phyloP scores from a whole-genome alignment of 1,284 basidiomycete genomes.

The Leucoagaricus sp. region DNA sequence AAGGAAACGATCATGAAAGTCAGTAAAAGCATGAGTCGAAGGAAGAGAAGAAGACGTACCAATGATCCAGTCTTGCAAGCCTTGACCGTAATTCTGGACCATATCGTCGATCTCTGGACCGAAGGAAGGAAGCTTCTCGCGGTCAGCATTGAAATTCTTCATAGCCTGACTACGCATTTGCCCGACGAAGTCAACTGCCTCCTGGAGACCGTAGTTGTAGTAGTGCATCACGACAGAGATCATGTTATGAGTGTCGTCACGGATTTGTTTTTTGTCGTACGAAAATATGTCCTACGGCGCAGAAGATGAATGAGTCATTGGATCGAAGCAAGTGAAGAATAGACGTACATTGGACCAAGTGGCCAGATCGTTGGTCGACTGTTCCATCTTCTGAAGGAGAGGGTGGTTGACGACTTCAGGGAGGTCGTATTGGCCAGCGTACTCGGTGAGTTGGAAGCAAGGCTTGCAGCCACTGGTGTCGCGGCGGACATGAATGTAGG shows the following conservation, averaged over 20 bases:
- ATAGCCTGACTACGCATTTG: conserved; percentile 35
- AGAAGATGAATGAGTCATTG: too few species aligned
- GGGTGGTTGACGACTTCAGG: conserved; percentile 49
- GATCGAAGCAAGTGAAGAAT: conserved; percentile 18
- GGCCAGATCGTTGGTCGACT: conserved; percentile 48
- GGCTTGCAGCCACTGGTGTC: conserved; percentile 48
- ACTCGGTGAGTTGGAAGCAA: conserved; percentile 31
- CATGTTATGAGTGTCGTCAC: conserved; percentile 45
- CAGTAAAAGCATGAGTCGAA: too few species aligned
- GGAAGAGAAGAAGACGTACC: conserved; percentile 23
- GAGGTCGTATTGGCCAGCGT: conserved; percentile 43
- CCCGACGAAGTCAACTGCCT: conserved; percentile 41
- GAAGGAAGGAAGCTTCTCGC: conserved; percentile 36
- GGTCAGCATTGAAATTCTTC: conserved; percentile 33
- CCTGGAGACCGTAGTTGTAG: conserved; percentile 34
- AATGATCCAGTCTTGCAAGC: conserved; percentile 45
- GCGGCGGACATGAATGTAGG: conserved; percentile 46
- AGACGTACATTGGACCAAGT: conserved; percentile 51
- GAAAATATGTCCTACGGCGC: conserved; percentile 51
- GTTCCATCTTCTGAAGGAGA: conserved; percentile 39
- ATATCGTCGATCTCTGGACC: conserved; percentile 34
- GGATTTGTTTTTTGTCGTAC: conserved; percentile 45
- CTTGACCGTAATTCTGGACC: conserved; percentile 38
- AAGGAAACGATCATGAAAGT: too few species aligned
- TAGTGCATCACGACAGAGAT: conserved; percentile 44